Conservation (phyloP, 1,284 basidiomycete species). For the Tilletia caries region DNA sequence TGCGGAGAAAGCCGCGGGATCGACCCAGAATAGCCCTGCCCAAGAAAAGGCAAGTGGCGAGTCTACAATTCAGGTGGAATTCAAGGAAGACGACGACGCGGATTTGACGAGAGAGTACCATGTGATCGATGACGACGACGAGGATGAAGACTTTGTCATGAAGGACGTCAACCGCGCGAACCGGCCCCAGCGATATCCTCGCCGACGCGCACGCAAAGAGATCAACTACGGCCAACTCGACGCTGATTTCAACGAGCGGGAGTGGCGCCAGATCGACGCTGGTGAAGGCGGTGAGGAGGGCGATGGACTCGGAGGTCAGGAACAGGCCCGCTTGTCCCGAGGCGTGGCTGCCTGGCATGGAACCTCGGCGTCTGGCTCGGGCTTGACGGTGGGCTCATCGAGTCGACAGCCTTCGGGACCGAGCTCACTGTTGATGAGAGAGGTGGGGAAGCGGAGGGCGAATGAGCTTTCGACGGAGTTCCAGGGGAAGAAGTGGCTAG, state of each 20-base stretch:
- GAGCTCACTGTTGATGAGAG: background rate
- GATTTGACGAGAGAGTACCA: slow-evolving; percentile 20
- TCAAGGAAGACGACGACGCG: too few species aligned
- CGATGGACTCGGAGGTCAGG: background rate
- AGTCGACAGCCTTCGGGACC: background rate
- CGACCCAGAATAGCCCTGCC: too few species aligned
- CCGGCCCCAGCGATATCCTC: background rate
- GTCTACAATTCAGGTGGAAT: too few species aligned
- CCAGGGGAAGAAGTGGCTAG: slow-evolving; percentile 35
- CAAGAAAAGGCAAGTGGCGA: too few species aligned
- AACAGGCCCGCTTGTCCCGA: background rate
- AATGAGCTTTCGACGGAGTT: slow-evolving; percentile 24
- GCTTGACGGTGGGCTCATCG: background rate
- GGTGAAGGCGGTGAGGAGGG: background rate
- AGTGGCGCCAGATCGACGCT: background rate
- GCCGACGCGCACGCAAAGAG: background rate
- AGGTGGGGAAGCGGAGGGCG: background rate
- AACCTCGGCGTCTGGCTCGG: background rate
- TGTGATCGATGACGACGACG: slow-evolving; percentile 32
- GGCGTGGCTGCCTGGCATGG: slow-evolving; percentile 2
- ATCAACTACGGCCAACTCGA: background rate
- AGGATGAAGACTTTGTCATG: slow-evolving; percentile 31
- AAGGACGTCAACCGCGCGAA: slow-evolving; percentile 24
- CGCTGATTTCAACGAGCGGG: background rate
- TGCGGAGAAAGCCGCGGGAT: too few species aligned